A percentile compares a stretch with the other conserved stretches of the same genome.
These are phyloP conservation scores for Penicillium atrosanguineum DNA, from an alignment of 495 filamentous ascomycete species.

Conservation along the genomic window DNA sequence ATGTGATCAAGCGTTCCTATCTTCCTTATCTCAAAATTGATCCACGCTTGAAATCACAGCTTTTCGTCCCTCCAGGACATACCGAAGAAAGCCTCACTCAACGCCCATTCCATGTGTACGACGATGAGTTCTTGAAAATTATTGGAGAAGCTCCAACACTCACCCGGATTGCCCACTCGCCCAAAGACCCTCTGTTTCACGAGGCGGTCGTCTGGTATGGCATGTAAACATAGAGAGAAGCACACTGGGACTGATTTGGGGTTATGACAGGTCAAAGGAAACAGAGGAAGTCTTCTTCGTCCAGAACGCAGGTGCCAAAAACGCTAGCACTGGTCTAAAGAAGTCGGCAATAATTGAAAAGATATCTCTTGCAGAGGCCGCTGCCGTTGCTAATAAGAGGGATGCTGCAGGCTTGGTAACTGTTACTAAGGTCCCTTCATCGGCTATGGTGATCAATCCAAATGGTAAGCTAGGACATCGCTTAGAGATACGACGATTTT, in stretches of 20 bases:
- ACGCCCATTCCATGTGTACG: slow-evolving; percentile 24
- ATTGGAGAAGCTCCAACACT: slow-evolving; percentile 15
- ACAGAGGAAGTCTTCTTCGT: slow-evolving; percentile 54
- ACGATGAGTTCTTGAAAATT: slow-evolving; percentile 21
- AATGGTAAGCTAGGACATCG: slow-evolving; percentile 39
- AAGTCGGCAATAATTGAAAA: slow-evolving; percentile 52
- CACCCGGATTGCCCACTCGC: slow-evolving; percentile 19
- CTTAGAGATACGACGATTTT: no score
- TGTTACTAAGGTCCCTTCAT: slow-evolving; percentile 32
- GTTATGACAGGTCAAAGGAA: slow-evolving; percentile 29
- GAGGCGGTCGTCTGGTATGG: slow-evolving; percentile 51
- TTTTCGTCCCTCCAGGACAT: slow-evolving; percentile 19
- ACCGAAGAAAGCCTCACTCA: slow-evolving; percentile 28
- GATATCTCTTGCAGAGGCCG: slow-evolving; percentile 42
- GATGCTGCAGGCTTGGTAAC: slow-evolving; percentile 43
- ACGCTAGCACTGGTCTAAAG: slow-evolving; percentile 46
- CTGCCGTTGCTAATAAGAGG: slow-evolving; percentile 32
- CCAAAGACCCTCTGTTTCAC: slow-evolving; percentile 45
- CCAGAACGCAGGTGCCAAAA: slow-evolving; percentile 46
- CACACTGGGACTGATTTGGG: no score
- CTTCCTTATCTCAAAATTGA: neutral
- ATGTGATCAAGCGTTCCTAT: neutral
- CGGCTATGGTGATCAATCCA: slow-evolving; percentile 44
- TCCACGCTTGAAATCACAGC: neutral
- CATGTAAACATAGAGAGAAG: neutral